Evolutionary conservation across 441 rosid species (phyloP).

Genomic region (Gossypium armourianum): DNA sequence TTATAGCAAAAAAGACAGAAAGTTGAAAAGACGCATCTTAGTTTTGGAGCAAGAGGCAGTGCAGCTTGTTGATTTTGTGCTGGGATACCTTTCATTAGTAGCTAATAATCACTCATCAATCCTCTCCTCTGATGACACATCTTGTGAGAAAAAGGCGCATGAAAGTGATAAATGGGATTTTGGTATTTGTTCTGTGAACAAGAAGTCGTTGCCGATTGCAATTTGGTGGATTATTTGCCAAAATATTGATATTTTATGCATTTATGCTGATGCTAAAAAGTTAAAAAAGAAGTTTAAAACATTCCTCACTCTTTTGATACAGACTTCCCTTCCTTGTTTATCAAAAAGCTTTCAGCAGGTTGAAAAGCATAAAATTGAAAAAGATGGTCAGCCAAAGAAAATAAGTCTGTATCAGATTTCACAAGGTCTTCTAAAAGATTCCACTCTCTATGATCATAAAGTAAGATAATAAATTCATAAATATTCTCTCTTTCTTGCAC

Average conservation of each 20-base stretch:
- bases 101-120: slow-evolving; percentile 25
- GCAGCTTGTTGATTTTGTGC: slow-evolving; percentile 51
- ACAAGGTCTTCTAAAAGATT: slow-evolving; percentile 48
- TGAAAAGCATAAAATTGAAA: slow-evolving; percentile 24
- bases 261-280: slow-evolving; percentile 48
- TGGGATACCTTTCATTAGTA: slow-evolving; percentile 35
- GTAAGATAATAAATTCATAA: slow-evolving; percentile 33
- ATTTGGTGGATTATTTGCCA: slow-evolving; percentile 66
- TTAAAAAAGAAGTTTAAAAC: slow-evolving; percentile 56
- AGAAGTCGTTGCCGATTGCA: slow-evolving; percentile 52
- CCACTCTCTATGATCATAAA: slow-evolving; percentile 51
- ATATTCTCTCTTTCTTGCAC: background rate
- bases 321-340: slow-evolving; percentile 36
- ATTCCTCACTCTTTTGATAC: slow-evolving; percentile 49
- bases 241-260: slow-evolving; percentile 70
- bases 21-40: slow-evolving; percentile 38
- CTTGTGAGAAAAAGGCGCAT: slow-evolving; percentile 11
- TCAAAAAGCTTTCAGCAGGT: slow-evolving; percentile 23
- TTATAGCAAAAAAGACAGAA: slow-evolving; percentile 28
- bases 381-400: slow-evolving; percentile 29
- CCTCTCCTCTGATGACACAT: slow-evolving; percentile 19
- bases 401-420: slow-evolving; percentile 47
- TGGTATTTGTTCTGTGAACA: slow-evolving; percentile 40
- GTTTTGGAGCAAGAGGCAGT: slow-evolving; percentile 56
- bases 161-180: slow-evolving; percentile 43